Evolutionary conservation across 768 basidiomycete species (phyloP).

Genomic region (Kwoniella sp.): DNA sequence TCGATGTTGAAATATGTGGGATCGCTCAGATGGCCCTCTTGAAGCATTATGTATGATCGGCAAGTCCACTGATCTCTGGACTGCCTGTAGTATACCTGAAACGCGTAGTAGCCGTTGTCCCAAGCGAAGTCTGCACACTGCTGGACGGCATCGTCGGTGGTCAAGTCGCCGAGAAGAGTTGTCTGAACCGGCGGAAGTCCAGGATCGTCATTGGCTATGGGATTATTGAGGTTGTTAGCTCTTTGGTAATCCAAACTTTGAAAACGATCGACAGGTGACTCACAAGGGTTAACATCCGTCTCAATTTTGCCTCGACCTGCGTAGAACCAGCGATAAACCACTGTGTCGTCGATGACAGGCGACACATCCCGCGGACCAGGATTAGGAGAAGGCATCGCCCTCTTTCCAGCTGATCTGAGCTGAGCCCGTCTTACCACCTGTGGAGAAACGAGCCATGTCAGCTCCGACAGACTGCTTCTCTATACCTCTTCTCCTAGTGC

Average conservation of each 20-base stretch:
- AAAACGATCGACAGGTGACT: neutral
- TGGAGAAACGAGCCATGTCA: neutral
- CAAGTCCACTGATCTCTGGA: slow-evolving; percentile 16
- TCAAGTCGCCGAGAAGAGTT: neutral
- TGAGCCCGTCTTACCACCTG: slow-evolving; percentile 2
- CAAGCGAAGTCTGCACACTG: slow-evolving; percentile 11
- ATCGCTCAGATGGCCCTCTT: neutral
- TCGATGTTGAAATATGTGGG: slow-evolving; percentile 11
- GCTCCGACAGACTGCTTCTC: neutral
- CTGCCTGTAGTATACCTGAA: slow-evolving; percentile 12
- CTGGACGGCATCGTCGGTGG: neutral
- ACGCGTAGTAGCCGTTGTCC: slow-evolving; percentile 14
- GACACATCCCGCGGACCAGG: slow-evolving; percentile 14
- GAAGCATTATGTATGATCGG: slow-evolving; percentile 4
- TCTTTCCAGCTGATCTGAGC: neutral
- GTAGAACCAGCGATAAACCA: slow-evolving; percentile 9
- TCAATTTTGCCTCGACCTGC: neutral
- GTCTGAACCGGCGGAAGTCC: slow-evolving; percentile 4
- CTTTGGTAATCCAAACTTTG: neutral
- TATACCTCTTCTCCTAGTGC: neutral
- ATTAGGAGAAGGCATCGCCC: slow-evolving; percentile 3
- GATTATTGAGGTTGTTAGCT: neutral
- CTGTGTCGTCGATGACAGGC: slow-evolving; percentile 7
- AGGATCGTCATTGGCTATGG: neutral
- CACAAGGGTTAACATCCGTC: slow-evolving; percentile 15